A percentile compares a stretch with the other conserved stretches of the same genome.
These are phyloP conservation scores for Fonsecaea nubica DNA, from an alignment of 2,329 filamentous ascomycete genomes.

Conservation along the genomic window DNA sequence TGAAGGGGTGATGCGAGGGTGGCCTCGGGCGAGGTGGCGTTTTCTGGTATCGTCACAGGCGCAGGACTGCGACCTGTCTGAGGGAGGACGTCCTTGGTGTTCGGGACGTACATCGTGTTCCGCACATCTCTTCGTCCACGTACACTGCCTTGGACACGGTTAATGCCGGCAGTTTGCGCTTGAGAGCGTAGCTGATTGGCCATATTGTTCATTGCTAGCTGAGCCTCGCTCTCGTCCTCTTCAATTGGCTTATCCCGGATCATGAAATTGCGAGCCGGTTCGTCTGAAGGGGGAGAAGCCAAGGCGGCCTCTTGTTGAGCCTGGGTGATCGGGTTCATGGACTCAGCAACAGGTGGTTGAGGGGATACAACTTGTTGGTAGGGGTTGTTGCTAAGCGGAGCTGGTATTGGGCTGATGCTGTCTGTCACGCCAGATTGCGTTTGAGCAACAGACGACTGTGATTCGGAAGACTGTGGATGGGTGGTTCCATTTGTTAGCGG, in stretches of 20 bases:
- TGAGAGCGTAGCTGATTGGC: slow-evolving; percentile 57
- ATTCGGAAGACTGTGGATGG: slow-evolving; percentile 23
- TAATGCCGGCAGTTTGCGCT: slow-evolving; percentile 60
- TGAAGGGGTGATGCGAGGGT: slow-evolving; percentile 35
- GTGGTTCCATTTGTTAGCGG: slow-evolving; percentile 29
- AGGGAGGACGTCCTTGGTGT: slow-evolving; percentile 40
- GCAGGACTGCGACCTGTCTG: slow-evolving; percentile 39
- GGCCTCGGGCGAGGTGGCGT: slow-evolving; percentile 47
- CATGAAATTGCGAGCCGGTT: slow-evolving; percentile 54
- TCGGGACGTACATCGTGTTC: slow-evolving; percentile 84
- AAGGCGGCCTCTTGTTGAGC: slow-evolving; percentile 51
- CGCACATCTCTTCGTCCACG: slow-evolving; percentile 89
- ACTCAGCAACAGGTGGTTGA: slow-evolving; percentile 22
- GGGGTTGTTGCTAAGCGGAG: slow-evolving; percentile 19
- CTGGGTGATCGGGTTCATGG: slow-evolving; percentile 25
- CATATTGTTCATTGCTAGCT: slow-evolving; percentile 56
- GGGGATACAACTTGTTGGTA: slow-evolving; percentile 20
- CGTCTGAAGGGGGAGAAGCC: slow-evolving; percentile 43
- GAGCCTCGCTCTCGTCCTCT: slow-evolving; percentile 58
- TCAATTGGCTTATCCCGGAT: slow-evolving; percentile 58
- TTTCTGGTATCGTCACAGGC: slow-evolving; percentile 28
- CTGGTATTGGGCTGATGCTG: slow-evolving; percentile 15
- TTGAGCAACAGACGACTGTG: slow-evolving; percentile 19
- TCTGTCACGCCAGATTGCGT: slow-evolving; percentile 25
- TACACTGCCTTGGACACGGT: slow-evolving; percentile 75